A percentile compares a stretch with the other conserved stretches of the same genome.
Conservation (phyloP, 140 eudicot genomes). For the Erigeron philadelphicus region DNA sequence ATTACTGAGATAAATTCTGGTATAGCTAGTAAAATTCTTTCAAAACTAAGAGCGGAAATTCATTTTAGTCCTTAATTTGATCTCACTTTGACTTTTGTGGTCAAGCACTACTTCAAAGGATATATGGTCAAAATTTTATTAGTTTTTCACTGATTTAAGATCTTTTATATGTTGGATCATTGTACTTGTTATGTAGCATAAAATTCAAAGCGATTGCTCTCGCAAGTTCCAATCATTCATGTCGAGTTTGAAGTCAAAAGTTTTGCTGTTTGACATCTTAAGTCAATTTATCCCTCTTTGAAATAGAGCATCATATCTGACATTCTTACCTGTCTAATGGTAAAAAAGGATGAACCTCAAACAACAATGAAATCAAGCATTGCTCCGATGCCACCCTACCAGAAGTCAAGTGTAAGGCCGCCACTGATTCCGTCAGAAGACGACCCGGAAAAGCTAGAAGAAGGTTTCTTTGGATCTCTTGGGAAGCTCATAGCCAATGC, state of each 20-base stretch:
- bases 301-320: not conserved
- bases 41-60: not conserved
- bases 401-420: constrained; percentile 53
- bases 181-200: not conserved
- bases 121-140: not conserved
- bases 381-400: constrained; percentile 42
- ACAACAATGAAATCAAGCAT: constrained; percentile 32
- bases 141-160: not conserved
- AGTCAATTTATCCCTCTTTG: not conserved
- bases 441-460: constrained; percentile 75
- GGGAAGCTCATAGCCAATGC: constrained; percentile 53
- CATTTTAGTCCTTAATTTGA: not conserved
- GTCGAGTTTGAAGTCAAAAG: not conserved
- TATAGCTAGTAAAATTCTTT: not conserved
- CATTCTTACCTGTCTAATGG: constrained; percentile 1
- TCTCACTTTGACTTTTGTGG: constrained; percentile 10
- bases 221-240: not conserved
- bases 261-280: constrained; percentile 8
- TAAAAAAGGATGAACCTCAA: constrained; percentile 44
- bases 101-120: not conserved
- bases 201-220: not conserved
- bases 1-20: not conserved
- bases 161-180: not conserved
- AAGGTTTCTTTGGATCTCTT: constrained; percentile 59
- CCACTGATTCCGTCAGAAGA: constrained; percentile 67